A percentile compares a stretch with the other conserved stretches of the same genome.
Evolutionary conservation across 1,284 basidiomycete genomes (phyloP).

Genomic region (Chiua sp.): DNA sequence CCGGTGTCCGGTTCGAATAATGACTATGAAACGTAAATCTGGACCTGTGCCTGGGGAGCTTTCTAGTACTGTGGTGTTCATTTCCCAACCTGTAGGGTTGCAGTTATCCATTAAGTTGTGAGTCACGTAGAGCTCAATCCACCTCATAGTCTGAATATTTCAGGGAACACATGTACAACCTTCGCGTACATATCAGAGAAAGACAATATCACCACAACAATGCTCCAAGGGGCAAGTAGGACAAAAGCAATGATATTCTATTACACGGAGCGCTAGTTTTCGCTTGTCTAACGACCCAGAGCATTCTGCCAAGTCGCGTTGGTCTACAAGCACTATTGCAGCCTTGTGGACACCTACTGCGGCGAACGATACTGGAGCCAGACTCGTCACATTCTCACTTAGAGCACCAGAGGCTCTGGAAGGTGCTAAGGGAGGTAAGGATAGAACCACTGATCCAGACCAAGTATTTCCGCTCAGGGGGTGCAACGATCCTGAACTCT

Average conservation of each 20-base stretch:
- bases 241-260: slow-evolving; percentile 33
- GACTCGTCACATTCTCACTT: slow-evolving; percentile 94
- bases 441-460: slow-evolving; percentile 99
- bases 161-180: slow-evolving; percentile 31
- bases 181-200: slow-evolving; percentile 29
- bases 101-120: neutral
- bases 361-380: slow-evolving; percentile 85
- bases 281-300: slow-evolving; percentile 31
- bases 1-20: too few species aligned
- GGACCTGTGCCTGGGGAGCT: too few species aligned
- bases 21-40: too few species aligned
- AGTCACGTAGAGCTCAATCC: neutral
- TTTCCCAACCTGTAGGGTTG: too few species aligned
- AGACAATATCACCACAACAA: slow-evolving; percentile 23
- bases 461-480: slow-evolving; percentile 93
- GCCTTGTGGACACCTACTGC: slow-evolving; percentile 54
- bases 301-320: slow-evolving; percentile 32
- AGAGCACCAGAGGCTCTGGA: slow-evolving; percentile 94
- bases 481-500: slow-evolving; percentile 94
- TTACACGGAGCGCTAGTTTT: slow-evolving; percentile 28
- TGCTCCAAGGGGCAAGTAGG: slow-evolving; percentile 11
- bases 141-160: neutral
- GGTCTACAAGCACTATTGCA: neutral
- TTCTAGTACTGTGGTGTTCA: too few species aligned
- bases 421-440: slow-evolving; percentile 93